Evolutionary conservation across 2,329 filamentous ascomycete species (phyloP).

Genomic region (Pseudopyrenochaeta lycopersici): DNA sequence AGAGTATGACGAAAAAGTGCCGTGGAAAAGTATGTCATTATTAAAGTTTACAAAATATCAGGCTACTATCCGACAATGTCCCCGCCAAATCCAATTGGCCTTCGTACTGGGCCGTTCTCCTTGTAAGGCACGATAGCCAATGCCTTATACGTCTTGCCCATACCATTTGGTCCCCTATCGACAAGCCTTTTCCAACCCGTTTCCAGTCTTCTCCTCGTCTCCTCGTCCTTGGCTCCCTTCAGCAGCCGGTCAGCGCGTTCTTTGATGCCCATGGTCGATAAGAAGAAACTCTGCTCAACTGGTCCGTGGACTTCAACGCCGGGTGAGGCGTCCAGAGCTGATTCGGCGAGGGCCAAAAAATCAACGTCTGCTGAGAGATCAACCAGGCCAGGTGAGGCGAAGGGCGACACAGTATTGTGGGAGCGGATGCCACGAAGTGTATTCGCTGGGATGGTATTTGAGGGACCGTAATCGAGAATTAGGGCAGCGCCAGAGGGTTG

Average conservation of each 20-base stretch:
- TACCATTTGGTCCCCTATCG: slow-evolving; percentile 82
- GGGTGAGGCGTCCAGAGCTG: slow-evolving; percentile 76
- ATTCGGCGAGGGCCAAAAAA: slow-evolving; percentile 85
- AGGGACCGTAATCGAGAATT: slow-evolving; percentile 94
- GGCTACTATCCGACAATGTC: slow-evolving; percentile 47
- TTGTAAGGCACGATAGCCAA: slow-evolving; percentile 81
- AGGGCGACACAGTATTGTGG: slow-evolving; percentile 80
- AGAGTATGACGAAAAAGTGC: too few species aligned
- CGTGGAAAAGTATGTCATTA: too few species aligned
- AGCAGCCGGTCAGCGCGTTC: slow-evolving; percentile 43
- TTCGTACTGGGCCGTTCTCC: slow-evolving; percentile 71
- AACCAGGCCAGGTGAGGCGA: slow-evolving; percentile 80
- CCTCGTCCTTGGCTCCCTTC: slow-evolving; percentile 49
- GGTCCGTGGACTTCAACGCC: slow-evolving; percentile 93
- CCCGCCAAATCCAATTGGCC: slow-evolving; percentile 92
- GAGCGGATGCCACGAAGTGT: slow-evolving; percentile 87
- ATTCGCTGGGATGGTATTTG: slow-evolving; percentile 81
- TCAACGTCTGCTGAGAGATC: slow-evolving; percentile 95
- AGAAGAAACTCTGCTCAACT: slow-evolving; percentile 82
- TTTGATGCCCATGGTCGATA: slow-evolving; percentile 82
- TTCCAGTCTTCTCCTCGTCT: slow-evolving; percentile 64
- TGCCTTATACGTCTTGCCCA: slow-evolving; percentile 95
- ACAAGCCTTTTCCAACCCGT: slow-evolving; percentile 82
- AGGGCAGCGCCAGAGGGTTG: slow-evolving; percentile 82
- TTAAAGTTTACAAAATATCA: too few species aligned